These are phyloP conservation scores for Arbutus unedo DNA, from an alignment of 148 eudicot species.

Conservation along the genomic window DNA sequence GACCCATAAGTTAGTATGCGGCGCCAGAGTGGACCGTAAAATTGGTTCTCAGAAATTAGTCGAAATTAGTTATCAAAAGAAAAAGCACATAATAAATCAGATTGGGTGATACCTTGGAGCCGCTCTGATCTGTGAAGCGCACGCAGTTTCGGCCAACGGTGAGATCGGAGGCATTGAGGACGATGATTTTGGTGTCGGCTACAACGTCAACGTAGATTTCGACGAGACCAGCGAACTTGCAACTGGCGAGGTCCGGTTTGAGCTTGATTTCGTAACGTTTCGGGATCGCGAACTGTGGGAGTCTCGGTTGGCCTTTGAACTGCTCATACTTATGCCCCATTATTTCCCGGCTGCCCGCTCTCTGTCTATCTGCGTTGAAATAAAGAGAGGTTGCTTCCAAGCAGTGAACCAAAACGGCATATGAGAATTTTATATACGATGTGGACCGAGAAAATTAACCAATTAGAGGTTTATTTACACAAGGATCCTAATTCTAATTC, in stretches of 20 bases:
- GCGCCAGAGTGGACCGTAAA: too few relatives aligned
- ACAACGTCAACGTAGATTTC: constrained; percentile 57
- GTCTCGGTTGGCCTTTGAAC: constrained; percentile 69
- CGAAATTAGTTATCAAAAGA: too few relatives aligned
- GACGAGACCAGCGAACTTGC: constrained; percentile 72
- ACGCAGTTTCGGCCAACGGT: constrained; percentile 47
- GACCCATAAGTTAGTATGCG: too few relatives aligned
- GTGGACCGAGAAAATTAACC: too few relatives aligned
- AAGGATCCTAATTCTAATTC: too few relatives aligned
- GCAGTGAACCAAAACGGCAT: too few relatives aligned
- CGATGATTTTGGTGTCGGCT: constrained; percentile 55
- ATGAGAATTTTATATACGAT: too few relatives aligned
- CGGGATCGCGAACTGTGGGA: constrained; percentile 69
- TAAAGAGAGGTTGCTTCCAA: too few relatives aligned
- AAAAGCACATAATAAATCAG: not conserved
- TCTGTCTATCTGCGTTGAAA: not conserved
- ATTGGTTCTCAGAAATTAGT: too few relatives aligned
- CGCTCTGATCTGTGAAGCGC: constrained; percentile 36
- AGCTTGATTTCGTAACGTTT: constrained; percentile 69
- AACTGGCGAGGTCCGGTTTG: constrained; percentile 67
- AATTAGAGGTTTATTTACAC: too few relatives aligned
- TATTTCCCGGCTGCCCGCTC: not conserved
- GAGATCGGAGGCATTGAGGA: constrained; percentile 91
- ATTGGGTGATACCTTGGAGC: constrained; percentile 40
- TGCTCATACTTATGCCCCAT: constrained; percentile 36